Evolutionary conservation across 768 basidiomycete genomes (phyloP).

Genomic region (Russula olivacea): DNA sequence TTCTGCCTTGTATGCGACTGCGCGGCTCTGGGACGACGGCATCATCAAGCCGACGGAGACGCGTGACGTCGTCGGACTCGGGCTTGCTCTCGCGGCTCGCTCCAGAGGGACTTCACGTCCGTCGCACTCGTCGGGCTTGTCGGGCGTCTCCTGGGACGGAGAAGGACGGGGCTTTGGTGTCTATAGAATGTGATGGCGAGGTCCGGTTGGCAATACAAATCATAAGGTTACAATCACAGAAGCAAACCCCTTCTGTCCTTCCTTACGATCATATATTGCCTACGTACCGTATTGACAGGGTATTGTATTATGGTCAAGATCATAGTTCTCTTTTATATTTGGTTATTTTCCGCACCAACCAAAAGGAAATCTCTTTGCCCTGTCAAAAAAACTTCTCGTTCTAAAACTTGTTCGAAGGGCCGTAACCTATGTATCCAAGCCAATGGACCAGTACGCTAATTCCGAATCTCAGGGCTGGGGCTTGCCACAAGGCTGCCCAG

Average conservation of each 20-base stretch:
- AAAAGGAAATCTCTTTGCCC: neutral
- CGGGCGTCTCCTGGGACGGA: slow-evolving; percentile 58
- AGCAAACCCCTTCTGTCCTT: neutral
- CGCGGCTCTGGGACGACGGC: slow-evolving; percentile 92
- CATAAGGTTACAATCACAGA: neutral
- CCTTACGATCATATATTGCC: neutral
- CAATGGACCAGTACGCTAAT: too few species aligned
- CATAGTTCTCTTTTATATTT: neutral
- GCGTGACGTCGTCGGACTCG: slow-evolving; percentile 79
- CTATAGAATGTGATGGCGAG: slow-evolving; percentile 68
- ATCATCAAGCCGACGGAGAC: slow-evolving; percentile 89
- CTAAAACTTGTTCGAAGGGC: too few species aligned
- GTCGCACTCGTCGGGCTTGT: neutral
- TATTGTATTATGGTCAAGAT: neutral
- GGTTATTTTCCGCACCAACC: neutral
- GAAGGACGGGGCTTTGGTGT: slow-evolving; percentile 73
- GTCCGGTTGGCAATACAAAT: neutral
- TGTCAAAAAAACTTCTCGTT: too few species aligned
- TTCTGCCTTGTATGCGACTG: slow-evolving; percentile 80
- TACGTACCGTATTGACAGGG: neutral
- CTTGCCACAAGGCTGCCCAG: too few species aligned
- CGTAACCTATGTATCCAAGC: too few species aligned
- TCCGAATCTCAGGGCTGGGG: too few species aligned
- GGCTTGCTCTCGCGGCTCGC: slow-evolving; percentile 71
- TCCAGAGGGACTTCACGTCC: slow-evolving; percentile 28